Evolutionary conservation across 345 rosid species (phyloP).

Genomic region (Aquilaria sinensis): DNA sequence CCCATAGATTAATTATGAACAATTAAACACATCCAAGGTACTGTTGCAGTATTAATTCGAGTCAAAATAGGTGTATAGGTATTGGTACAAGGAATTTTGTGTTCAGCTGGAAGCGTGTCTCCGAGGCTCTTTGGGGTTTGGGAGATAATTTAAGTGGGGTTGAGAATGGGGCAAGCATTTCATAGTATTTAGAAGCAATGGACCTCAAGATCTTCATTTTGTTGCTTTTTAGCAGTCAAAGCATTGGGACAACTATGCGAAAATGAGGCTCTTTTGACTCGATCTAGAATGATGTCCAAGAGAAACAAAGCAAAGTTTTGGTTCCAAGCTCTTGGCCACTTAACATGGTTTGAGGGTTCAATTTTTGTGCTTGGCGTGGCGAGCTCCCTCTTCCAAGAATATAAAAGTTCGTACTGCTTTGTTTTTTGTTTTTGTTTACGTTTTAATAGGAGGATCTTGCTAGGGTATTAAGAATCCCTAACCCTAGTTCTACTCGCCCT

Average conservation of each 20-base stretch:
- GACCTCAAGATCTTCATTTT: conserved; percentile 27
- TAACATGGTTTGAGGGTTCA: conserved; percentile 11
- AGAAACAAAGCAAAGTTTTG: conserved; percentile 24
- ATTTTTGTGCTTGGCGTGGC: conserved; percentile 11
- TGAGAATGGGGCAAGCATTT: not conserved
- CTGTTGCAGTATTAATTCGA: too few relatives aligned
- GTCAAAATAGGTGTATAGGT: conserved; percentile 6
- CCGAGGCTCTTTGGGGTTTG: conserved; percentile 21
- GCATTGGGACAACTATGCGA: conserved; percentile 21
- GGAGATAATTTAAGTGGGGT: conserved; percentile 1
- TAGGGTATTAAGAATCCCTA: conserved; percentile 15
- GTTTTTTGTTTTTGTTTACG: conserved; percentile 15
- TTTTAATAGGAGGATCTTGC: conserved; percentile 37
- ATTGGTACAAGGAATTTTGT: conserved; percentile 25
- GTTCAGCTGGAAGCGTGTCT: conserved; percentile 10
- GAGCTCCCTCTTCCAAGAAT: conserved; percentile 3
- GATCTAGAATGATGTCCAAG: conserved; percentile 50
- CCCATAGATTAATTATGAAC: too few relatives aligned
- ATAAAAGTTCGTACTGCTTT: too few relatives aligned
- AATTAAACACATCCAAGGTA: too few relatives aligned
- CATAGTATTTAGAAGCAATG: conserved; percentile 16
- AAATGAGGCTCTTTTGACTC: conserved; percentile 48
- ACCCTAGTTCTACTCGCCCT: conserved; percentile 11
- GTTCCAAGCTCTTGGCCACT: conserved; percentile 14
- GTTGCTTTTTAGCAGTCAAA: conserved; percentile 35